Conservation (phyloP, 441 rosid genomes). For the Lepidium campestre region DNA sequence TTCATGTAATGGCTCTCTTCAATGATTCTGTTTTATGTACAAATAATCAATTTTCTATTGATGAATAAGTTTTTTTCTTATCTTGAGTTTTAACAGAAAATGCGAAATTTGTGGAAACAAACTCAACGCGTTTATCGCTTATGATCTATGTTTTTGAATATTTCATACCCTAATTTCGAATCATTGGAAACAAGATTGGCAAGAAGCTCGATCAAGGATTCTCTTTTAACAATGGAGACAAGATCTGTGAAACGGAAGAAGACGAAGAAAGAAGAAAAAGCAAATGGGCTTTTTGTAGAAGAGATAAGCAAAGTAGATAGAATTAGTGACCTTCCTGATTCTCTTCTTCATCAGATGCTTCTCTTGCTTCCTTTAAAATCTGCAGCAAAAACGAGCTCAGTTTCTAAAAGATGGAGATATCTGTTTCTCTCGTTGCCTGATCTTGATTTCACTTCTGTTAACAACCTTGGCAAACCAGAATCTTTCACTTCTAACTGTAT, state of each 20-base stretch:
- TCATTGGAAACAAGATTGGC: not conserved
- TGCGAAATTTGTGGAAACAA: conserved; percentile 23
- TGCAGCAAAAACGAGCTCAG: conserved; percentile 44
- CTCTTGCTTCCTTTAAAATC: conserved; percentile 51
- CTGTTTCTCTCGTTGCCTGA: conserved; percentile 79
- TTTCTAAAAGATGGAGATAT: conserved; percentile 65
- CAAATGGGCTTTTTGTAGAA: not conserved
- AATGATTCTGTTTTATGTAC: conserved; percentile 22
- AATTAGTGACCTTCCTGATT: conserved; percentile 64
- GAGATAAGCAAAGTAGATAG: conserved; percentile 30
- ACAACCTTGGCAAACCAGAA: not conserved
- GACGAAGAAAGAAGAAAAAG: conserved; percentile 13
- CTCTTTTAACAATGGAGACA: conserved; percentile 49
- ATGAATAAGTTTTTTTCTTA: not conserved
- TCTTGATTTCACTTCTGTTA: conserved; percentile 67
- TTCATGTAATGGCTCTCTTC: conserved; percentile 35
- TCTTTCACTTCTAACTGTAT: conserved; percentile 24
- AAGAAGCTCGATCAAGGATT: not conserved
- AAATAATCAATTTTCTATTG: conserved; percentile 17
- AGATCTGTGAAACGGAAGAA: conserved; percentile 63
- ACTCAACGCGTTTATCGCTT: no score
- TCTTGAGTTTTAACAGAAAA: not conserved
- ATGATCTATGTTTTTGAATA: no score
- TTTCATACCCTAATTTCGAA: conserved; percentile 36
- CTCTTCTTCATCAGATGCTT: conserved; percentile 59